A percentile compares a stretch with the other conserved stretches of the same genome.
Conservation (phyloP, 257 asterid genomes). For the Galeopsis tetrahit region DNA sequence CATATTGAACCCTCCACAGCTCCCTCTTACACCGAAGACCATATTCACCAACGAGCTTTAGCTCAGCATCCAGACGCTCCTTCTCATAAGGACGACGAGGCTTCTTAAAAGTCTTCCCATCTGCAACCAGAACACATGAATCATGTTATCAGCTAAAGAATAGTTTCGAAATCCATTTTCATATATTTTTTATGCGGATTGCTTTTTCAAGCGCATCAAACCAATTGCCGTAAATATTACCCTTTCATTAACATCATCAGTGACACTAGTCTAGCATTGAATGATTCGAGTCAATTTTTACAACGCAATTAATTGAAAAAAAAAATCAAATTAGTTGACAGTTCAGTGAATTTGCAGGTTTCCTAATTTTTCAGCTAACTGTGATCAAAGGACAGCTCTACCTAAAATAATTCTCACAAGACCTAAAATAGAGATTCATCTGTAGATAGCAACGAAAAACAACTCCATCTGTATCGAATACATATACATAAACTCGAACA, state of each 20-base stretch:
- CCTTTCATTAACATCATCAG: neutral
- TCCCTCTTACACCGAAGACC: slow-evolving; percentile 70
- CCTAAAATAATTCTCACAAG: neutral
- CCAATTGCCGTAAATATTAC: neutral
- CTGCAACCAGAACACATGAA: slow-evolving; percentile 33
- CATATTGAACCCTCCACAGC: slow-evolving; percentile 72
- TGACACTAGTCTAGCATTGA: neutral
- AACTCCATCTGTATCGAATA: neutral
- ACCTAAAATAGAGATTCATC: neutral
- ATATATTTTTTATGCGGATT: neutral
- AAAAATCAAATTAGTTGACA: neutral
- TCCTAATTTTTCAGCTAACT: neutral
- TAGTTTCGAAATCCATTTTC: neutral
- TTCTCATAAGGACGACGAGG: slow-evolving; percentile 71
- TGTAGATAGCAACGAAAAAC: neutral
- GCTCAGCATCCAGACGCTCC: slow-evolving; percentile 68
- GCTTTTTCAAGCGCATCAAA: neutral
- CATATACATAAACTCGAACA: neutral
- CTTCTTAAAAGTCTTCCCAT: slow-evolving; percentile 71
- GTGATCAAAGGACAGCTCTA: neutral
- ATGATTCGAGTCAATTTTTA: neutral
- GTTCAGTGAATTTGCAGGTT: neutral
- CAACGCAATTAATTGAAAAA: neutral
- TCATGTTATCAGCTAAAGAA: neutral
- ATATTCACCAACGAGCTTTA: slow-evolving; percentile 67